Conservation (phyloP, 306 rosid genomes). For the Cotoneaster glaucophyllus region DNA sequence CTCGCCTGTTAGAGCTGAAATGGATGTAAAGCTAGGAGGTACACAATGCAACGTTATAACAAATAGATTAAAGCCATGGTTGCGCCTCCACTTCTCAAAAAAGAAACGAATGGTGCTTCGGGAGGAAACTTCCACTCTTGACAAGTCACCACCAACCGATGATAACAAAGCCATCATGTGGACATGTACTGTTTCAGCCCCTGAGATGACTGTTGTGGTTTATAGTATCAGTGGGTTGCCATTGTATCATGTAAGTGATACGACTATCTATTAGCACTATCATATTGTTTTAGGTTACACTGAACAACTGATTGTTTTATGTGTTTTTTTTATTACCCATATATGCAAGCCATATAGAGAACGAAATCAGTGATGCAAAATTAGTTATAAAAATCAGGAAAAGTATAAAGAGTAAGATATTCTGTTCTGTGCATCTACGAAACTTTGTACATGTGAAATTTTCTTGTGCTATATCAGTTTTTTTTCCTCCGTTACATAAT, state of each 20-base stretch:
- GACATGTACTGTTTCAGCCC: conserved; percentile 96
- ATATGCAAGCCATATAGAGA: conserved; percentile 1
- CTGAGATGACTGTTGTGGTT: conserved; percentile 90
- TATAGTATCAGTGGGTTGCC: conserved; percentile 64
- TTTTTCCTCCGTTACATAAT: neutral
- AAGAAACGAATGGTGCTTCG: conserved; percentile 66
- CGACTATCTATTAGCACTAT: conserved; percentile 2
- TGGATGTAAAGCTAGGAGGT: conserved; percentile 90
- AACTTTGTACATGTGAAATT: neutral
- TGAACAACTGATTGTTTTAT: neutral
- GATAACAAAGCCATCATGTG: conserved; percentile 77
- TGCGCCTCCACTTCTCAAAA: conserved; percentile 57
- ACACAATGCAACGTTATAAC: conserved; percentile 79
- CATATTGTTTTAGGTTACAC: conserved; percentile 11
- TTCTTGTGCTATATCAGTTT: neutral
- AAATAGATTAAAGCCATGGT: conserved; percentile 83
- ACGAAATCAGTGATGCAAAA: neutral
- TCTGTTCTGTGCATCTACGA: neutral
- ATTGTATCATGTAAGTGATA: conserved; percentile 74
- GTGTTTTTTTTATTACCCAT: neutral
- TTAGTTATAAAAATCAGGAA: neutral
- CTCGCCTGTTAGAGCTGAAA: conserved; percentile 78
- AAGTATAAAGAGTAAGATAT: neutral
- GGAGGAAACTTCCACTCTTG: conserved; percentile 46
- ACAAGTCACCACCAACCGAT: conserved; percentile 42